Evolutionary conservation across 108 stramenopile genomes (phyloP).

Genomic region (Nitzschia putrida): DNA sequence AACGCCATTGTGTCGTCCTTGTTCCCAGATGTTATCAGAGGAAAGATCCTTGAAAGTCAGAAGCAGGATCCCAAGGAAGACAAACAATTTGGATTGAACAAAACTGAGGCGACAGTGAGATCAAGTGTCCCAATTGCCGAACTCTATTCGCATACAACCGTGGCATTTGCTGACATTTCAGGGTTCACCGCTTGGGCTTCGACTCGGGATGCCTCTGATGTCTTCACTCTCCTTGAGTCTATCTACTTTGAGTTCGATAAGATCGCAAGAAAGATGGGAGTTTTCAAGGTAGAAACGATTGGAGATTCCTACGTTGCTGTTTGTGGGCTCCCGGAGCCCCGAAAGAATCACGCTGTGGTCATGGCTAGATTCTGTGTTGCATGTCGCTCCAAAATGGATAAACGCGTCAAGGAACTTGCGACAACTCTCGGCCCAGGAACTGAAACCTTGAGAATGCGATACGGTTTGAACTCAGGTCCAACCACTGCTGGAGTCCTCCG

Average conservation of each 20-base stretch:
- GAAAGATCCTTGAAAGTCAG: neutral
- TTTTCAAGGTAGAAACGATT: slow-evolving; percentile 24
- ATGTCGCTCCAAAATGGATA: neutral
- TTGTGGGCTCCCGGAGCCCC: slow-evolving; percentile 2
- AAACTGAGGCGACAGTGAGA: neutral
- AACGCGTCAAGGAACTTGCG: neutral
- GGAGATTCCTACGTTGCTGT: slow-evolving; percentile 19
- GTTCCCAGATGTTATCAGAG: slow-evolving; percentile 46
- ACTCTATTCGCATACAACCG: slow-evolving; percentile 11
- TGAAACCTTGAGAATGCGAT: slow-evolving; percentile 15
- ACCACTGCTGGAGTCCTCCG: slow-evolving; percentile 18
- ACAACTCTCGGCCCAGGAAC: neutral
- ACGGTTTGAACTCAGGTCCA: slow-evolving; percentile 49
- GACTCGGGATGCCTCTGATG: slow-evolving; percentile 44
- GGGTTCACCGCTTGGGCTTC: slow-evolving; percentile 64
- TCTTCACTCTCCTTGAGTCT: slow-evolving; percentile 52
- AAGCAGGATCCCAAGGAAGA: neutral
- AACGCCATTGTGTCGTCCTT: slow-evolving; percentile 37
- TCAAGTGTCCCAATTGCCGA: slow-evolving; percentile 11
- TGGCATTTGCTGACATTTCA: slow-evolving; percentile 27
- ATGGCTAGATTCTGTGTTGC: slow-evolving; percentile 14
- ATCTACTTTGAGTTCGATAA: slow-evolving; percentile 57
- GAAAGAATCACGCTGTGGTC: slow-evolving; percentile 18
- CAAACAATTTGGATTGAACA: neutral
- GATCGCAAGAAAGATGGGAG: slow-evolving; percentile 24